phyloP scores from a whole-genome alignment of 164 flowering plant species.

The Vitis rotundifolia region DNA sequence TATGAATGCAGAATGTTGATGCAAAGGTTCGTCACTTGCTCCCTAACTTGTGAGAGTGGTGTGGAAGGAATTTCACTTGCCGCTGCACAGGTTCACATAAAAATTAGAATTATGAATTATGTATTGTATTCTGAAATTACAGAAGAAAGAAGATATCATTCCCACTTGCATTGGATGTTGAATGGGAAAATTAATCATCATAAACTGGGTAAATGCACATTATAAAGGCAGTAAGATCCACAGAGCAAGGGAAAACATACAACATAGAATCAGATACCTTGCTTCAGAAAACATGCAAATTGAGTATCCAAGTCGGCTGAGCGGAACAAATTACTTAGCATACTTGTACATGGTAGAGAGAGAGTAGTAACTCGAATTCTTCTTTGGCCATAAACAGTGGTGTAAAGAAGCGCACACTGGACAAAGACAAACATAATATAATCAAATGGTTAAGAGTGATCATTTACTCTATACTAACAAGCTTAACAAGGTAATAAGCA shows the following conservation, averaged over 20 bases:
- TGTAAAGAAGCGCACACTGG: slow-evolving; percentile 99
- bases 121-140: too few relatives aligned
- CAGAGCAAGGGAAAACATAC: not conserved
- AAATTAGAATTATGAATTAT: too few relatives aligned
- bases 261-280: slow-evolving; percentile 53
- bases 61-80: slow-evolving; percentile 69
- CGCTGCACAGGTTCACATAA: slow-evolving; percentile 39
- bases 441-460: not conserved
- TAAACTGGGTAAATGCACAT: too few relatives aligned
- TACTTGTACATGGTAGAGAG: slow-evolving; percentile 84
- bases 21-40: slow-evolving; percentile 72
- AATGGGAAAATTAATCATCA: not conserved
- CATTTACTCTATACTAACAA: not conserved
- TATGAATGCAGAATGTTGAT: slow-evolving; percentile 73
- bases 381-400: slow-evolving; percentile 94
- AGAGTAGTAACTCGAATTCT: slow-evolving; percentile 90
- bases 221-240: too few relatives aligned
- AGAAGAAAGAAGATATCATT: too few relatives aligned
- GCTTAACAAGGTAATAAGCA: not conserved
- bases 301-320: slow-evolving; percentile 95
- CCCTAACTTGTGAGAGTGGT: slow-evolving; percentile 71
- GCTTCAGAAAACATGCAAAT: slow-evolving; percentile 81
- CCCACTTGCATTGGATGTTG: too few relatives aligned
- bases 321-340: slow-evolving; percentile 84
- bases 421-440: slow-evolving; percentile 1